phyloP scores from a whole-genome alignment of 78 protist genomes.

The Dictyostelium firmibasis region DNA sequence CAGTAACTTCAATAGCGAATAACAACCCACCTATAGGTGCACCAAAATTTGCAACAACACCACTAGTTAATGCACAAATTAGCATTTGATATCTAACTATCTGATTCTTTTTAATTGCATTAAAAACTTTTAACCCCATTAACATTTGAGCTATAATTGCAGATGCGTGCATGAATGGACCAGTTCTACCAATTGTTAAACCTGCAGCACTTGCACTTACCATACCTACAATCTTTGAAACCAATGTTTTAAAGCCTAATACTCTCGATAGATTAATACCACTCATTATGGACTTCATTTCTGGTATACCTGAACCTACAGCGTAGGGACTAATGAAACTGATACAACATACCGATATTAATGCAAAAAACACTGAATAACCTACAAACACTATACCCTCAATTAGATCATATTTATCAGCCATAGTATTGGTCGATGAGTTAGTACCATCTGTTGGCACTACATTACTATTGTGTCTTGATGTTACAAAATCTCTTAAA shows the following conservation, averaged over 20 bases:
- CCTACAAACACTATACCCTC: constrained; percentile 38
- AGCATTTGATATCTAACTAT: constrained; percentile 59
- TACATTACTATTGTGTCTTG: background rate
- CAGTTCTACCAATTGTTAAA: constrained; percentile 93
- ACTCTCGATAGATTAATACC: constrained; percentile 78
- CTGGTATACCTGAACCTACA: constrained; percentile 93
- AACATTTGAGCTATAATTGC: constrained; percentile 42
- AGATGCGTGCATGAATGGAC: constrained; percentile 93
- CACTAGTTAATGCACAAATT: constrained; percentile 89
- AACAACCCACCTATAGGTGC: constrained; percentile 96
- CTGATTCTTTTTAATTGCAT: constrained; percentile 42
- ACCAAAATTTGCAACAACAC: constrained; percentile 93
- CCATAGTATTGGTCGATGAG: background rate
- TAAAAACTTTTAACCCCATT: constrained; percentile 21
- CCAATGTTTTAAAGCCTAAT: constrained; percentile 62
- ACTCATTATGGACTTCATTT: constrained; percentile 88
- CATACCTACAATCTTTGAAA: constrained; percentile 79
- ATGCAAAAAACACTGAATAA: constrained; percentile 21
- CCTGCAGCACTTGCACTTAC: constrained; percentile 85
- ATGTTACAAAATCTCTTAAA: background rate
- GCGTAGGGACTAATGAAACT: constrained; percentile 70
- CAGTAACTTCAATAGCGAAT: constrained; percentile 91
- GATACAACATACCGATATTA: constrained; percentile 29
- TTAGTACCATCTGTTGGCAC: background rate
- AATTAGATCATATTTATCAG: background rate